Percentiles rank a stretch among this genome's conserved stretches.
These are phyloP conservation scores for Suillus subluteus DNA, from an alignment of 768 basidiomycete genomes.

Conservation along the genomic window DNA sequence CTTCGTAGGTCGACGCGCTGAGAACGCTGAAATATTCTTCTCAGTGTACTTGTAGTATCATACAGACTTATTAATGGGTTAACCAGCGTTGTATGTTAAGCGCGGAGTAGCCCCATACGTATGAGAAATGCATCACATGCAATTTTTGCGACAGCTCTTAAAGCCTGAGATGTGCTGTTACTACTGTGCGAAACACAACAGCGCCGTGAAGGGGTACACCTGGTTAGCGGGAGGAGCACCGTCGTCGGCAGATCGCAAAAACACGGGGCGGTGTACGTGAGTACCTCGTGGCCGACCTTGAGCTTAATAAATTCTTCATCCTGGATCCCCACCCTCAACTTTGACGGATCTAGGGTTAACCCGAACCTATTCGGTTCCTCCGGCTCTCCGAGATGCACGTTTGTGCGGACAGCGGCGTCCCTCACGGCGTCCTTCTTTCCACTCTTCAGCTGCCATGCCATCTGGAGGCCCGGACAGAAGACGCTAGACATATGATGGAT, in stretches of 20 bases:
- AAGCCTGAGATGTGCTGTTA: not conserved
- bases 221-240: constrained; percentile 25
- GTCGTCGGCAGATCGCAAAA: not conserved
- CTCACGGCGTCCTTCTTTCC: constrained; percentile 60
- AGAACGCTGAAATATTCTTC: not conserved
- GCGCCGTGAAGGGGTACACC: constrained; percentile 69
- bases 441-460: constrained; percentile 47
- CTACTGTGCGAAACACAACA: constrained; percentile 48
- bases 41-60: constrained; percentile 5
- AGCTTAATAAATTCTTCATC: constrained; percentile 57
- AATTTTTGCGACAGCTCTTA: too few species aligned
- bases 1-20: not conserved
- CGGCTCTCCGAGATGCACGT: constrained; percentile 66
- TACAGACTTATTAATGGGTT: not conserved
- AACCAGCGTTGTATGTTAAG: not conserved
- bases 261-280: not conserved
- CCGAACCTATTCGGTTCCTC: constrained; percentile 64
- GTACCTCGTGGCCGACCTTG: constrained; percentile 63
- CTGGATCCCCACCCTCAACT: constrained; percentile 60
- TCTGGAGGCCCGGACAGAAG: constrained; percentile 73
- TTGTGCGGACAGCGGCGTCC: constrained; percentile 62
- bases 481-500: constrained; percentile 46
- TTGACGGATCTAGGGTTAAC: constrained; percentile 62
- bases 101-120: not conserved
- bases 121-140: not conserved